These are phyloP conservation scores for Chaetothyriales sp. DNA, from an alignment of 2,329 filamentous ascomycete genomes.

Conservation along the genomic window DNA sequence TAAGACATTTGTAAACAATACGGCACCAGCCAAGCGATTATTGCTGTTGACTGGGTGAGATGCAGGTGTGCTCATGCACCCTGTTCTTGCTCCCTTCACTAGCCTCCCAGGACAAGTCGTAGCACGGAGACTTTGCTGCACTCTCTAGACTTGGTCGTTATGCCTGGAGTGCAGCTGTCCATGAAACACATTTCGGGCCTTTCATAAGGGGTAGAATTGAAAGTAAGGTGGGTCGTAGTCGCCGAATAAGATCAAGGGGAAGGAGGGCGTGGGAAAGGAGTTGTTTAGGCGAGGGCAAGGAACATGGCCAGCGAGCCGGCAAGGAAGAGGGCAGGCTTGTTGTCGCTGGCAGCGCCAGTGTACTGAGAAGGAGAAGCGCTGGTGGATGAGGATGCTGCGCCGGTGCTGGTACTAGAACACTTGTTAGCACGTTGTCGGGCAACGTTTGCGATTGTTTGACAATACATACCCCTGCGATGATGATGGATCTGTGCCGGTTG, in stretches of 20 bases:
- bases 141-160: no score
- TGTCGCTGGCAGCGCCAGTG: conserved; percentile 10
- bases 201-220: background rate
- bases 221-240: background rate
- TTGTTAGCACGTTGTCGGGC: background rate
- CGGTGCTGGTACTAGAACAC: conserved; percentile 1
- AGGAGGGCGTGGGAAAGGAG: background rate
- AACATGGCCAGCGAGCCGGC: conserved; percentile 11
- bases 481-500: background rate
- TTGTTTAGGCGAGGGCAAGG: conserved; percentile 11
- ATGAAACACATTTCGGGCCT: background rate
- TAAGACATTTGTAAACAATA: background rate
- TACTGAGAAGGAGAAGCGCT: conserved; percentile 6
- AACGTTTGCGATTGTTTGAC: background rate
- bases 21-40: background rate
- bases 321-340: conserved; percentile 14
- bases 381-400: background rate
- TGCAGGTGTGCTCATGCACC: background rate
- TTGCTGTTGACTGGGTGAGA: background rate
- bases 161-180: background rate
- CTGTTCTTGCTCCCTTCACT: background rate
- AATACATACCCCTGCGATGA: background rate
- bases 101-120: background rate
- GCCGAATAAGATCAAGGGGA: background rate
- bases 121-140: background rate